These are phyloP conservation scores for Boletales sp. DNA, from an alignment of 768 basidiomycete species.

Conservation along the genomic window DNA sequence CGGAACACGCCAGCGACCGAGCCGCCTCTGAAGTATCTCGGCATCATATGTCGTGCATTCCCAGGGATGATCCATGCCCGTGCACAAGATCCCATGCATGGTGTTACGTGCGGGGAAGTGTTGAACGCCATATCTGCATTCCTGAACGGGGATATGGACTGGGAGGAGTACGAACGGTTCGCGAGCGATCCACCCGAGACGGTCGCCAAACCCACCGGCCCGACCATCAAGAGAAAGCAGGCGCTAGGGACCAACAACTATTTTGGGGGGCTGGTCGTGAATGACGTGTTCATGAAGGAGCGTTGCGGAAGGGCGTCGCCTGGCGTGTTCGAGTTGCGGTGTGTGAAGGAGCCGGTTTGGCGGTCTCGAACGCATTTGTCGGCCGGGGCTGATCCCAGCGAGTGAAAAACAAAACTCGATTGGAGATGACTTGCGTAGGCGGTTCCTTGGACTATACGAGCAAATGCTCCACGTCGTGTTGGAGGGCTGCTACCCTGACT, in stretches of 20 bases:
- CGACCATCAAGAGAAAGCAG: constrained; percentile 31
- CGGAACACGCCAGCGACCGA: constrained; percentile 64
- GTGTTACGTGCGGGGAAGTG: constrained; percentile 66
- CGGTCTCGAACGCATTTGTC: too few relatives aligned
- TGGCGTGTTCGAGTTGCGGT: constrained; percentile 57
- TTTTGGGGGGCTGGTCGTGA: constrained; percentile 59
- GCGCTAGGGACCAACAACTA: constrained; percentile 55
- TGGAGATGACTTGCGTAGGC: too few relatives aligned
- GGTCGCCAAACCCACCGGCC: constrained; percentile 35
- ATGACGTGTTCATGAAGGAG: constrained; percentile 42
- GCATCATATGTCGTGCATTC: constrained; percentile 49
- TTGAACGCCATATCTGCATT: constrained; percentile 50
- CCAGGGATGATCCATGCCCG: constrained; percentile 53
- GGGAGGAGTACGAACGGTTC: constrained; percentile 45
- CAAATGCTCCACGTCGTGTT: too few relatives aligned
- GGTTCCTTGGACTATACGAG: too few relatives aligned
- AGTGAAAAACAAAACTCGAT: too few relatives aligned
- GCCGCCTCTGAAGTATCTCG: constrained; percentile 49
- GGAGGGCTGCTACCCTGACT: too few relatives aligned
- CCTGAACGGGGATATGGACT: constrained; percentile 47
- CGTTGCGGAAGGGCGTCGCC: constrained; percentile 47
- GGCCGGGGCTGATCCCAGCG: too few relatives aligned
- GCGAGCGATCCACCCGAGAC: not conserved
- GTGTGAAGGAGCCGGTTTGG: constrained; percentile 14
- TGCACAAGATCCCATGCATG: constrained; percentile 41